These are phyloP conservation scores for Musa beccarii DNA, from an alignment of 176 grass and related monocot genomes.

Conservation along the genomic window DNA sequence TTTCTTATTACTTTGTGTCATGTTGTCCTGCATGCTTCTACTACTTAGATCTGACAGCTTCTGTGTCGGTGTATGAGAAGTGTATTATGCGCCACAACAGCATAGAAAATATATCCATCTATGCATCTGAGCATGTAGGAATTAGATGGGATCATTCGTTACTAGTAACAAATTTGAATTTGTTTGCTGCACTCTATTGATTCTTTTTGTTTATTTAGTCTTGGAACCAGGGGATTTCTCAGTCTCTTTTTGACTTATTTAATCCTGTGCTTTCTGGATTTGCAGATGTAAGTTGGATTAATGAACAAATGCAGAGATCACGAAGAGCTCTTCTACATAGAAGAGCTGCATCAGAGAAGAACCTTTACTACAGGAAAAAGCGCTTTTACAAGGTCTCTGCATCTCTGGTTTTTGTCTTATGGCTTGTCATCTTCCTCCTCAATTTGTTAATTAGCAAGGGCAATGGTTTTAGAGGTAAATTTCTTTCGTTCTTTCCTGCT, in stretches of 20 bases:
- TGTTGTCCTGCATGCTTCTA: no score
- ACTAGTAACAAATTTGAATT: neutral
- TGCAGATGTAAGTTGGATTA: constrained; percentile 23
- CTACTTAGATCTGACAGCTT: no score
- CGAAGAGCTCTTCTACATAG: constrained; percentile 53
- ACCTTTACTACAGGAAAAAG: constrained; percentile 29
- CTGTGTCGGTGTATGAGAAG: no score
- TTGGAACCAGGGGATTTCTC: neutral
- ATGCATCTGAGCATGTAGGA: no score
- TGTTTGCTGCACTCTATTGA: neutral
- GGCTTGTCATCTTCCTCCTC: constrained; percentile 64
- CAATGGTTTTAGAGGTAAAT: constrained; percentile 53
- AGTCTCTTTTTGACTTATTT: neutral
- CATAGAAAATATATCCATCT: no score
- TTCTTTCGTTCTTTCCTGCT: constrained; percentile 1
- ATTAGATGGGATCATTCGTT: no score
- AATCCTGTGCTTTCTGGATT: neutral
- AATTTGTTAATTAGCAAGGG: constrained; percentile 65
- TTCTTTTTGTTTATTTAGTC: neutral
- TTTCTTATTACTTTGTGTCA: no score
- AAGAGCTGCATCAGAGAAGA: constrained; percentile 49
- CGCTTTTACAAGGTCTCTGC: constrained; percentile 59
- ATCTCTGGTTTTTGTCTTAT: constrained; percentile 51
- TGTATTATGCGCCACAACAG: no score
- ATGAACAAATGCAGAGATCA: constrained; percentile 84